Percentiles rank a stretch among this genome's conserved stretches.
Evolutionary conservation across 139 green algal species (phyloP).

Genomic region (Chlamydomonas sp.): DNA sequence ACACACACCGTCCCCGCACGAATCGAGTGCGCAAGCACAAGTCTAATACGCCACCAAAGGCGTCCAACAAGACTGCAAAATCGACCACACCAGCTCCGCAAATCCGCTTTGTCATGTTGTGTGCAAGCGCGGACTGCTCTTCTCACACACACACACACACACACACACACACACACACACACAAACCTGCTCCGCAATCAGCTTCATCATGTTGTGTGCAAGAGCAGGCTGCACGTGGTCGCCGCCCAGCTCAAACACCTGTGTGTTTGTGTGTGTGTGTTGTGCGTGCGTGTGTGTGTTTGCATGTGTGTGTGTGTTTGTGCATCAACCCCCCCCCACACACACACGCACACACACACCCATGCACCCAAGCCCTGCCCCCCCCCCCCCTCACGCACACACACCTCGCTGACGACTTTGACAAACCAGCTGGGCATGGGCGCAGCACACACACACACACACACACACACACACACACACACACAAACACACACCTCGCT

Average conservation of each 20-base stretch:
- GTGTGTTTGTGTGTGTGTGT: neutral
- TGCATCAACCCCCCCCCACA: neutral
- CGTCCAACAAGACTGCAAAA: slow-evolving; percentile 55
- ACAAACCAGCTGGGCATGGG: slow-evolving; percentile 4
- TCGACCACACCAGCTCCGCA: slow-evolving; percentile 46
- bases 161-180: no score
- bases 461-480: neutral
- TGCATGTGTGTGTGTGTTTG: neutral
- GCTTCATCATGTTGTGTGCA: slow-evolving; percentile 70
- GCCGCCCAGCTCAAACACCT: slow-evolving; percentile 78
- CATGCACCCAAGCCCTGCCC: neutral
- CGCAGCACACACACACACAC: neutral
- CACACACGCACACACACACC: neutral
- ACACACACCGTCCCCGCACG: no score
- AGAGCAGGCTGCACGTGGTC: slow-evolving; percentile 65
- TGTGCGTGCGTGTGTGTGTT: neutral
- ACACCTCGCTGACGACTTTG: slow-evolving; percentile 1
- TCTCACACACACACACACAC: no score
- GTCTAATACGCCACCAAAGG: no score
- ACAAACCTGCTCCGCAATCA: slow-evolving; percentile 82
- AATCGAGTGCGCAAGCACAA: no score
- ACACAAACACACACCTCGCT: slow-evolving; percentile 34
- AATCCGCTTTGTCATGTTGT: slow-evolving; percentile 66
- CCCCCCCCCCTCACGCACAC: neutral
- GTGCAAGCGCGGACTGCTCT: slow-evolving; percentile 53